Percentiles rank a stretch among this genome's conserved stretches.
phyloP scores from a whole-genome alignment of 306 rosid genomes.

The Betula pendula region DNA sequence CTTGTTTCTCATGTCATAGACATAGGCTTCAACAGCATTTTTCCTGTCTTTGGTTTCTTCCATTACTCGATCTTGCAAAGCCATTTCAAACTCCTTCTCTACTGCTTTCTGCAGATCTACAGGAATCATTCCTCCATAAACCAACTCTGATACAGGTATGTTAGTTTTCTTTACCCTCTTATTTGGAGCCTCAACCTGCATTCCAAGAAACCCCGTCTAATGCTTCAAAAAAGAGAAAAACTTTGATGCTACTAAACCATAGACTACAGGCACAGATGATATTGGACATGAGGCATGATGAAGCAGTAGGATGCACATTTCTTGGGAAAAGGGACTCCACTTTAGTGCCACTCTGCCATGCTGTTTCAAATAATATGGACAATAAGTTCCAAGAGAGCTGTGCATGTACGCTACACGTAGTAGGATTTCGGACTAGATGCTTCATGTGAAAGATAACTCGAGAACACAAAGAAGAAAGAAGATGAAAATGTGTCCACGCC shows the following conservation, averaged over 20 bases:
- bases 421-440: neutral
- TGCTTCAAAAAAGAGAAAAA: neutral
- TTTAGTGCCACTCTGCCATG: neutral
- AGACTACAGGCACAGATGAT: neutral
- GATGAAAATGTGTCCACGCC: too few species aligned
- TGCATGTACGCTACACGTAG: neutral
- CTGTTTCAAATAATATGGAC: neutral
- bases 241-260: neutral
- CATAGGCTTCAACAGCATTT: slow-evolving; percentile 94
- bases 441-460: neutral
- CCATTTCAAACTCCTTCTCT: slow-evolving; percentile 96
- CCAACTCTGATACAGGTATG: slow-evolving; percentile 62
- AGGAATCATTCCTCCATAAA: slow-evolving; percentile 70
- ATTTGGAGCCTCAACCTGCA: slow-evolving; percentile 70
- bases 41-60: slow-evolving; percentile 97
- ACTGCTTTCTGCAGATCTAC: slow-evolving; percentile 76
- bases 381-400: neutral
- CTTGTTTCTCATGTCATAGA: slow-evolving; percentile 95
- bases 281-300: neutral
- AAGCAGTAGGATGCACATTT: neutral
- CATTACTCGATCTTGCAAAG: slow-evolving; percentile 95
- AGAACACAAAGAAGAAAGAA: neutral
- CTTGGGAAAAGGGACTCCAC: neutral
- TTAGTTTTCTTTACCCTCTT: slow-evolving; percentile 79
- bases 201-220: slow-evolving; percentile 7